These are phyloP conservation scores for Marsdenia floribunda DNA, from an alignment of 257 asterid genomes.

Conservation along the genomic window DNA sequence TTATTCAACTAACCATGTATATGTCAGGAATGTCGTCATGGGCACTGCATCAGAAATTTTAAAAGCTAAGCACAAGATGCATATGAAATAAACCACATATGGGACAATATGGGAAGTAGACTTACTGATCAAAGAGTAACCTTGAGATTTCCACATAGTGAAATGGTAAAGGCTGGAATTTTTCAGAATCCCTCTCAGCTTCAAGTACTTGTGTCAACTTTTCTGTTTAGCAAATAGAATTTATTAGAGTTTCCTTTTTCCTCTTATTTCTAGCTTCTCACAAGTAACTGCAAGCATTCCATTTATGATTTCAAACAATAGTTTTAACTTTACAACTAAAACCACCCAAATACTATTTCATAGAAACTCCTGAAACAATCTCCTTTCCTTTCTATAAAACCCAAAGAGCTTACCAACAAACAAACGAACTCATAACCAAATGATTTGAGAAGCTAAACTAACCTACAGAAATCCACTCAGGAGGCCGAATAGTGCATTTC, in stretches of 20 bases:
- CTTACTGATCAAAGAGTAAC: slow-evolving; percentile 92
- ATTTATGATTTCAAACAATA: background rate
- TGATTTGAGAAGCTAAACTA: slow-evolving; percentile 19
- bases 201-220: slow-evolving; percentile 74
- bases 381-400: background rate
- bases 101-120: slow-evolving; percentile 6
- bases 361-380: background rate
- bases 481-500: slow-evolving; percentile 79
- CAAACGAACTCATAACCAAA: background rate
- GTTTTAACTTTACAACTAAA: background rate
- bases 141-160: slow-evolving; percentile 93
- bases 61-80: slow-evolving; percentile 9
- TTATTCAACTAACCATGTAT: slow-evolving; percentile 64
- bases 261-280: background rate
- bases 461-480: slow-evolving; percentile 92
- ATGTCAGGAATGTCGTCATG: slow-evolving; percentile 75
- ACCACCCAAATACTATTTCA: background rate
- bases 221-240: slow-evolving; percentile 38
- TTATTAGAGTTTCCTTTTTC: slow-evolving; percentile 7
- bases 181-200: slow-evolving; percentile 83
- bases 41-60: slow-evolving; percentile 49
- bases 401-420: background rate
- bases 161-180: slow-evolving; percentile 86
- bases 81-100: background rate
- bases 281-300: background rate